Evolutionary conservation across 2,329 filamentous ascomycete species (phyloP), one percentile per base, ranked within the genome.

Genomic region (Hypoxylon sp.): DNA sequence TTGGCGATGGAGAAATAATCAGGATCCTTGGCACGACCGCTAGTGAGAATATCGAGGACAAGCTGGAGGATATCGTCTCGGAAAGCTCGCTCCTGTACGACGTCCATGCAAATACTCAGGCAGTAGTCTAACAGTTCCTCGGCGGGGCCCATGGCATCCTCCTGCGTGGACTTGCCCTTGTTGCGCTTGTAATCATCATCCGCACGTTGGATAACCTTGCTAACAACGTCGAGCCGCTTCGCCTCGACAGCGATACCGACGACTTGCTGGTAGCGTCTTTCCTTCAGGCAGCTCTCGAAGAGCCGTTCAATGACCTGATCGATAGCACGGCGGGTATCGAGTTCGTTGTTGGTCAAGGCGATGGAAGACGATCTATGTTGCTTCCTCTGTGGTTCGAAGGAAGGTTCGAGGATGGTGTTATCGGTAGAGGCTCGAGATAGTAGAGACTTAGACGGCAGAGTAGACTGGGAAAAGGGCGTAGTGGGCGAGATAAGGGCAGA

Each of bases 1-100:
- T 97, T 97, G 56, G 96, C 95, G 76, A 99, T 98, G 20, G 96
- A 94, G 80, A 99, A 99, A 82, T 97, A 98, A 79, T 99, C 96
- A 0, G 96, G 96, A 66, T 89, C 77, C 40, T 88, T 93, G 1
- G 94, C 92, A 62, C 97, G 96, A 65, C 97, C 93, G 82, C 92
- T 97, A 40, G 76, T 77, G 66, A 99, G 86, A n/a, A 99, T 89
- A 66, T 95, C 93, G n/a, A 99, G 89, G 62, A 99, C 96, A 50
- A 99, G 86, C 75, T 92, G 91, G 66, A 99, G 82, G 59, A 99
- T 98, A 84, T 96, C 85, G 37, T 87, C 89, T 69, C 96, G 90
- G 77, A 98, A 88, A 53, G 91, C 90, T 59, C 95, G 90, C 82
- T 99, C 96, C 81, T 98, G 96, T 17, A 99, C 94, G 68, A 98